phyloP scores from a whole-genome alignment of 257 asterid species.

The Solanum lycopersicoides region DNA sequence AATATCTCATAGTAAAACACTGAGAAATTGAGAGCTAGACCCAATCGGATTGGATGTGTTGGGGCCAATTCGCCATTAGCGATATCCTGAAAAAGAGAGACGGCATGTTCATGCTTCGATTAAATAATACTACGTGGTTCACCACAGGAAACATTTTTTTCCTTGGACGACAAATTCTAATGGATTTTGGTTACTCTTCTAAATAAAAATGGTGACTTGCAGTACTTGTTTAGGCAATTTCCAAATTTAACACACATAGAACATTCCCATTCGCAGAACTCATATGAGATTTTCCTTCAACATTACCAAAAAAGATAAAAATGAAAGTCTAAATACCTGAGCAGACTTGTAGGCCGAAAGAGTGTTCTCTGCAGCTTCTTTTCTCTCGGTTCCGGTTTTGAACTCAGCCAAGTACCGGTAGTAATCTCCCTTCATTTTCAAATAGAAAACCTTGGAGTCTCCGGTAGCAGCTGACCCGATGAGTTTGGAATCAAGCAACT shows the following conservation, averaged over 20 bases:
- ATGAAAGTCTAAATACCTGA: slow-evolving; percentile 29
- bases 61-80: slow-evolving; percentile 71
- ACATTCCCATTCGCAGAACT: background rate
- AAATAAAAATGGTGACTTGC: background rate
- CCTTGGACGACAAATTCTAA: background rate
- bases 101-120: background rate
- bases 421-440: slow-evolving; percentile 1
- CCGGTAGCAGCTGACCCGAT: background rate
- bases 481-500: background rate
- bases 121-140: background rate
- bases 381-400: slow-evolving; percentile 57
- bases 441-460: background rate
- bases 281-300: background rate
- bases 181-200: background rate
- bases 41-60: slow-evolving; percentile 79
- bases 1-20: slow-evolving; percentile 75
- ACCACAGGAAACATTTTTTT: background rate
- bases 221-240: background rate
- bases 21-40: slow-evolving; percentile 79
- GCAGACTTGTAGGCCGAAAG: slow-evolving; percentile 77
- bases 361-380: slow-evolving; percentile 84
- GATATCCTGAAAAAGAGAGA: slow-evolving; percentile 38
- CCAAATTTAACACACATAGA: background rate
- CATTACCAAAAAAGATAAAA: background rate
- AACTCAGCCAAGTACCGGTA: slow-evolving; percentile 48